Base-by-base conservation (phyloP, 768 basidiomycete genomes). In the Suillus spraguei region DNA sequence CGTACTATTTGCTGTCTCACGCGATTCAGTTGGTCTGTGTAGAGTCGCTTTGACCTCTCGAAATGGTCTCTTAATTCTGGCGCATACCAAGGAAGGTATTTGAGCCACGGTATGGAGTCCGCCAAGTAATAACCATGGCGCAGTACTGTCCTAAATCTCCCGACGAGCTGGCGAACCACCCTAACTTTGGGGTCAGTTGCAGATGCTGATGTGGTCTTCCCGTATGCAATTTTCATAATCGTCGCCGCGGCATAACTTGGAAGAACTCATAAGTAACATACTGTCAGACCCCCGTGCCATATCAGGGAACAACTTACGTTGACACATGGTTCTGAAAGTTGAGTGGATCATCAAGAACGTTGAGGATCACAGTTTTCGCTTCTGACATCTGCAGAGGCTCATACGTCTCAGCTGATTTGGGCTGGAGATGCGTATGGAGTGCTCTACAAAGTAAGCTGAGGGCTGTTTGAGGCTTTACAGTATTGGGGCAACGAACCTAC, bases 361-460 rank as follows among this genome's bases (percentile, higher is more conserved):
- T 14, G 13, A 47, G 46, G 22, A 65, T 46, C 13, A 46, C 50
- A 17, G 42, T 39, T 33, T 65, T 65, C 22, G 56, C 65, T n/a
- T 65, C 13, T 14, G 22, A 47, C 46, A 47, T 47, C 13, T 47
- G 46, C 22, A 47, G 22, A 24, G 46, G 46, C 46, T 47, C 22
- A 24, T 49, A 49, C 13, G 47, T 3, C 6, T 28, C 14, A 14
- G 22, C 47, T 49, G 47, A 24, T 28, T 49, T 49, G 24, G 47
- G 24, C 24, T 49, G 47, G 7, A 49, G 47, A 16, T 49, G 47
- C 14, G 47, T 4, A 24, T 49, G 47, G 7, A 49, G 24, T 49
- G 24, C 47, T 49, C 47, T 49, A 24, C 24, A 4, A 46, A 24
- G 22, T 24, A 47, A 47, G 24, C 14, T 14, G 22, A 49, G 22